Conservation (phyloP, 140 eudicot species). For the Stevia rebaudiana region DNA sequence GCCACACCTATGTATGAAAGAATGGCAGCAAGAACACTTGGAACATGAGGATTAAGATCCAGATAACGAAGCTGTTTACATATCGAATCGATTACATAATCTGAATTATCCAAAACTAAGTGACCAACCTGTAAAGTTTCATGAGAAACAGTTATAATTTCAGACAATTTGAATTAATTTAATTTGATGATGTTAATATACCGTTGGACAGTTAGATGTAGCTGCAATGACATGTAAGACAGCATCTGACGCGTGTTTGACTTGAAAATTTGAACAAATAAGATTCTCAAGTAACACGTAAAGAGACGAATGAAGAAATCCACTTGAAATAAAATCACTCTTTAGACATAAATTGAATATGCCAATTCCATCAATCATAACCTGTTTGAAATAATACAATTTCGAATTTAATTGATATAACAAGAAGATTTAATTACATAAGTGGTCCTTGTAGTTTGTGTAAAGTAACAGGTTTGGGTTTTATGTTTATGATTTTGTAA, state of each 20-base stretch:
- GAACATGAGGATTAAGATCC: constrained; percentile 91
- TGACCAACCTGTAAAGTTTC: constrained; percentile 73
- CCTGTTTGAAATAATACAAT: constrained; percentile 38
- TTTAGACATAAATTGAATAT: constrained; percentile 63
- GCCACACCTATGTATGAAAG: constrained; percentile 89
- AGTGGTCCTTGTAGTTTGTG: no score
- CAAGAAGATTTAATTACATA: no score
- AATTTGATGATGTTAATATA: constrained; percentile 26
- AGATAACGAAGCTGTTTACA: constrained; percentile 89
- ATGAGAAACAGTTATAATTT: constrained; percentile 13
- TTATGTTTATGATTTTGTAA: no score
- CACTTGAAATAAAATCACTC: constrained; percentile 59
- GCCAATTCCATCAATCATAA: constrained; percentile 80
- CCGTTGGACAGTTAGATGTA: constrained; percentile 69
- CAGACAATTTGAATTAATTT: background rate
- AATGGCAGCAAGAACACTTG: constrained; percentile 79
- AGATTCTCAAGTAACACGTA: constrained; percentile 81
- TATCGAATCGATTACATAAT: constrained; percentile 77
- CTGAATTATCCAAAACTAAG: constrained; percentile 83
- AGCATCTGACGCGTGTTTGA: constrained; percentile 68
- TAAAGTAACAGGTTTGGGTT: no score
- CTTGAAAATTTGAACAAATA: constrained; percentile 71
- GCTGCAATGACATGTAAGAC: constrained; percentile 74
- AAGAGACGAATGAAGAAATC: constrained; percentile 87
- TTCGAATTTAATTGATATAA: constrained; percentile 8